Percentiles rank a stretch among this genome's conserved stretches.
These are phyloP conservation scores for Rhodotorula babjevae DNA, from an alignment of 768 basidiomycete species.

Conservation along the genomic window DNA sequence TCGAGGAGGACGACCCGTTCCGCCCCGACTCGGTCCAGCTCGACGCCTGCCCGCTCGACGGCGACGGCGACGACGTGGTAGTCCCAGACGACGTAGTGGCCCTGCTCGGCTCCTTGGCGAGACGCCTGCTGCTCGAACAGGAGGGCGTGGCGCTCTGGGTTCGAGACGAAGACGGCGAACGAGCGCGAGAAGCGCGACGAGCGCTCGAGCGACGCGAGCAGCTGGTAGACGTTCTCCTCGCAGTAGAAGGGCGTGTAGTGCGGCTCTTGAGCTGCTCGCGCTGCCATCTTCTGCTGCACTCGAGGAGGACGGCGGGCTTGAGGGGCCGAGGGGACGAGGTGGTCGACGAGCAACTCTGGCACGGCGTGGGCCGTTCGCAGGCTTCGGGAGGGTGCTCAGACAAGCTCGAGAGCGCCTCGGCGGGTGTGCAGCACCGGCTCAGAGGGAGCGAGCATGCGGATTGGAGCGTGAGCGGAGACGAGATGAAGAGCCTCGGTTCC, in stretches of 20 bases:
- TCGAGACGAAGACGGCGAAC: conserved; percentile 37
- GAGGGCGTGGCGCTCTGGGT: conserved; percentile 5
- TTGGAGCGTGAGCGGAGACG: no score
- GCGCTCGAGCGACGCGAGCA: conserved; percentile 1
- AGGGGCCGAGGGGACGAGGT: no score
- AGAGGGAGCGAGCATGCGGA: no score
- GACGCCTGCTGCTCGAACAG: conserved; percentile 35
- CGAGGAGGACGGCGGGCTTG: no score
- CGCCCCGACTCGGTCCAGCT: neutral
- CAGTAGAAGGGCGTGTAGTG: conserved; percentile 35
- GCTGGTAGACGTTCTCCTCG: conserved; percentile 38
- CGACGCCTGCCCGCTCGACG: neutral
- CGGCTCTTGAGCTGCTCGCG: neutral
- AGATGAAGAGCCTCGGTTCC: neutral
- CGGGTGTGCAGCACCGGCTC: no score
- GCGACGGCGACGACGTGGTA: conserved; percentile 33
- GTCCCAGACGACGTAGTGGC: conserved; percentile 36
- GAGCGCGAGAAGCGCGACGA: neutral
- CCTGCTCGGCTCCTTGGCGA: neutral
- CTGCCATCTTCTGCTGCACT: no score
- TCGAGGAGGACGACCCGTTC: conserved; percentile 15
- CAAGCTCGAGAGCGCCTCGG: neutral
- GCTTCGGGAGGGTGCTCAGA: no score
- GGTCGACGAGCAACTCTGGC: no score
- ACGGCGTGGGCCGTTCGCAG: no score